Evolutionary conservation across 202 grass and related monocot genomes (phyloP).

Genomic region (Hordeum pubiflorum): DNA sequence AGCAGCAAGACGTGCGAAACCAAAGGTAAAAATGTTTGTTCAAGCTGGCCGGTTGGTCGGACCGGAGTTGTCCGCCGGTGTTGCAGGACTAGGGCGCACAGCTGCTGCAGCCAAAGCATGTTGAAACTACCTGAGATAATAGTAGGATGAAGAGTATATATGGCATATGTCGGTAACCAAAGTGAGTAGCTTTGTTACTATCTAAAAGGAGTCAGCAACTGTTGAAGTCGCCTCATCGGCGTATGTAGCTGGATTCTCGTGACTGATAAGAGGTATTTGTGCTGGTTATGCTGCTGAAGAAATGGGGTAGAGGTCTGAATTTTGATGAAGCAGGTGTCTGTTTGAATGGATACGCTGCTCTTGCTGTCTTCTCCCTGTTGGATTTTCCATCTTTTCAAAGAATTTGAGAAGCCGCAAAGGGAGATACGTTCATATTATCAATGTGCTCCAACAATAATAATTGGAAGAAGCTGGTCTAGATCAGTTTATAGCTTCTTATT

Average conservation of each 20-base stretch:
- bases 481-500: neutral
- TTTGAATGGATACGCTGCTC: neutral
- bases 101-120: conserved; percentile 54
- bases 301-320: conserved; percentile 10
- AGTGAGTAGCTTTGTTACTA: neutral
- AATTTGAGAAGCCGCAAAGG: conserved; percentile 10
- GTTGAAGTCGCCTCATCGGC: neutral
- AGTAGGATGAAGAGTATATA: conserved; percentile 15
- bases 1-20: conserved; percentile 16
- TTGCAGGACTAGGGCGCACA: conserved; percentile 43
- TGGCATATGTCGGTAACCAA: neutral
- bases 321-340: conserved; percentile 18
- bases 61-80: conserved; percentile 28
- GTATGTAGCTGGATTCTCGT: neutral
- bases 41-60: conserved; percentile 27
- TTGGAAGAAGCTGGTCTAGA: neutral
- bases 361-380: neutral
- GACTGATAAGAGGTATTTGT: neutral
- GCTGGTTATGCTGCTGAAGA: conserved; percentile 11
- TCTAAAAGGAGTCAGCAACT: neutral
- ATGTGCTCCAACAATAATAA: neutral
- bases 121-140: conserved; percentile 74
- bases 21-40: conserved; percentile 16
- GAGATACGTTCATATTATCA: neutral
- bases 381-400: conserved; percentile 8